Evolutionary conservation across 2,329 filamentous ascomycete genomes (phyloP), one percentile per base, ranked within the genome.

Genomic region (Coniochaeta ligniaria): DNA sequence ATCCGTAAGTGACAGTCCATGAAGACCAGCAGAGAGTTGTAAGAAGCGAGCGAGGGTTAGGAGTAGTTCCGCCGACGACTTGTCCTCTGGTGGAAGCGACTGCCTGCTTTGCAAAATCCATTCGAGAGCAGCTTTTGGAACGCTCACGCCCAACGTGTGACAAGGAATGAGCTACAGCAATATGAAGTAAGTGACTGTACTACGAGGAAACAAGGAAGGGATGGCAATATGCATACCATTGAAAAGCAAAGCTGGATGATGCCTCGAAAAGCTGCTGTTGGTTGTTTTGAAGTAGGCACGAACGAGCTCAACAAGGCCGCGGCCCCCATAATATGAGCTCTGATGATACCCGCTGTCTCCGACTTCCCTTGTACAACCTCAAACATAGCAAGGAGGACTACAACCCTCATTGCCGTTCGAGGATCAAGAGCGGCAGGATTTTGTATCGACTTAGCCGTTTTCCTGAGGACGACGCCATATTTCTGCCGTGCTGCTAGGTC

Each of bases 321-420:
- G 2, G 83, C 84, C 1, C 85, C 85, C 65, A 81, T 76, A 54
- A 87, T 79, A 68, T 88, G 85, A 6, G 80, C 80, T 59, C 79
- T 80, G 63, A 84, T 85, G 22, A 78, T 78, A 17, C 77, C 73
- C 22, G 81, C 76, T 26, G 78, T 76, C 59, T 77, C 69, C 38
- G 76, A 74, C 3, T 76, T 76, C 38, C 80, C 77, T 61, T 76
- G 79, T n/a, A 80, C 78, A 11, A 86, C 84, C 76, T 88, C 84
- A 63, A 84, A 88, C 69, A 86, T 76, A 55, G 83, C 83, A 64
- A 88, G 77, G 65, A 84, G 76, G 47, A 87, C 75, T 33, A 86
- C 80, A 8, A 80, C 72, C 31, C 79, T 76, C 64, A 84, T 75
- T 17, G 82, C 76, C 11, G 80, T 75, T 54, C 79, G 72, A 24